Evolutionary conservation across 345 rosid genomes (phyloP).

Genomic region (Linum trigynum): DNA sequence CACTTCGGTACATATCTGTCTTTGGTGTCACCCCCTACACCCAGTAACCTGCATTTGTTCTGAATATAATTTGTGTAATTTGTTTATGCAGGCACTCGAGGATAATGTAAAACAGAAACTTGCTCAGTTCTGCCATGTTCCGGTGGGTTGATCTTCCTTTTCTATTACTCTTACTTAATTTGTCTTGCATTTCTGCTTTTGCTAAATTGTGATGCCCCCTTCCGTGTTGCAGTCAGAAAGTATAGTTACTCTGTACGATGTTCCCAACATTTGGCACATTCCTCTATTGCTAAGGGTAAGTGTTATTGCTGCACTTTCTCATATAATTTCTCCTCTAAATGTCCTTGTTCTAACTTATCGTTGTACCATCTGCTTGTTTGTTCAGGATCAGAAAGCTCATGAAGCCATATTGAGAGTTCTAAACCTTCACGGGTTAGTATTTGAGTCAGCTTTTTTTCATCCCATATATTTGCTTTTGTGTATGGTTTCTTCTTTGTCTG

Average conservation of each 20-base stretch:
- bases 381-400: constrained; percentile 92
- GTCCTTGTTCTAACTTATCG: not conserved
- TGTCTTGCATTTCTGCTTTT: not conserved
- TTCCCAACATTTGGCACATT: constrained; percentile 93
- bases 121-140: constrained; percentile 86
- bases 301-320: constrained; percentile 1
- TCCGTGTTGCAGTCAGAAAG: constrained; percentile 52
- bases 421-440: constrained; percentile 58
- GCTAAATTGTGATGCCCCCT: not conserved
- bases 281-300: constrained; percentile 84
- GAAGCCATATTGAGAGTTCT: constrained; percentile 71
- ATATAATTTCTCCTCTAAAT: not conserved
- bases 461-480: constrained; percentile 2
- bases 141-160: constrained; percentile 37
- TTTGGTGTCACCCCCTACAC: constrained; percentile 8
- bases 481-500: not conserved
- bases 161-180: not conserved
- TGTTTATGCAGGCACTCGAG: constrained; percentile 61
- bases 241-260: constrained; percentile 72
- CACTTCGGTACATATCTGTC: constrained; percentile 38
- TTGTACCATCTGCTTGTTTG: not conserved
- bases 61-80: constrained; percentile 2
- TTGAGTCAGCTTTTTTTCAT: not conserved
- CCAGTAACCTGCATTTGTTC: not conserved
- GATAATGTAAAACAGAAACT: constrained; percentile 77